A percentile compares a stretch with the other conserved stretches of the same genome.
phyloP scores from a whole-genome alignment of 108 stramenopile species.

The Cyclostephanos invisitatus region DNA sequence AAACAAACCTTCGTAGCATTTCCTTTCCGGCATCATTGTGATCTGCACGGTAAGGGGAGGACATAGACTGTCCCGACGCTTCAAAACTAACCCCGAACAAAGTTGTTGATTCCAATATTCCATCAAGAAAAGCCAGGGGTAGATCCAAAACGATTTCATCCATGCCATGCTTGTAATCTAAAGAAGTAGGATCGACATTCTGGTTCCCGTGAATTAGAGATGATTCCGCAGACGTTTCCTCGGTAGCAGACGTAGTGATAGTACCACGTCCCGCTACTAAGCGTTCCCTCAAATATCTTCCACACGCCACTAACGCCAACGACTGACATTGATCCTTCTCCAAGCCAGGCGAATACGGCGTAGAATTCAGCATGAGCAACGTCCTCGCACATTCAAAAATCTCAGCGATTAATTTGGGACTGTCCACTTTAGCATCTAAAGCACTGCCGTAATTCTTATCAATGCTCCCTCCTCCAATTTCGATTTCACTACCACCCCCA shows the following conservation, averaged over 20 bases:
- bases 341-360: conserved; percentile 36
- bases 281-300: conserved; percentile 59
- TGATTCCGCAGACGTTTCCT: conserved; percentile 14
- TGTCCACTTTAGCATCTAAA: background rate
- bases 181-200: background rate
- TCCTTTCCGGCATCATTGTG: conserved; percentile 23
- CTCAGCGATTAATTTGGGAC: conserved; percentile 64
- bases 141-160: conserved; percentile 31
- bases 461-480: conserved; percentile 19
- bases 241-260: conserved; percentile 8
- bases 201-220: background rate
- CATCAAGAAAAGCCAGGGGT: conserved; percentile 71
- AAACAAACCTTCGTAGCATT: conserved; percentile 59
- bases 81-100: conserved; percentile 67
- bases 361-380: conserved; percentile 54
- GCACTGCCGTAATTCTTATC: conserved; percentile 3
- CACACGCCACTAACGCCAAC: conserved; percentile 61
- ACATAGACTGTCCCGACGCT: conserved; percentile 5
- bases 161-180: background rate
- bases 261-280: conserved; percentile 20
- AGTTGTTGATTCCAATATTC: conserved; percentile 72
- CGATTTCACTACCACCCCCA: conserved; percentile 39
- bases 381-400: conserved; percentile 88
- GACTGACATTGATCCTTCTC: conserved; percentile 56
- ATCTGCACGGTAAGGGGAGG: conserved; percentile 2